Percentiles rank a stretch among this genome's conserved stretches.
These are phyloP conservation scores for Citrus maxima DNA, from an alignment of 345 rosid genomes.

Conservation along the genomic window DNA sequence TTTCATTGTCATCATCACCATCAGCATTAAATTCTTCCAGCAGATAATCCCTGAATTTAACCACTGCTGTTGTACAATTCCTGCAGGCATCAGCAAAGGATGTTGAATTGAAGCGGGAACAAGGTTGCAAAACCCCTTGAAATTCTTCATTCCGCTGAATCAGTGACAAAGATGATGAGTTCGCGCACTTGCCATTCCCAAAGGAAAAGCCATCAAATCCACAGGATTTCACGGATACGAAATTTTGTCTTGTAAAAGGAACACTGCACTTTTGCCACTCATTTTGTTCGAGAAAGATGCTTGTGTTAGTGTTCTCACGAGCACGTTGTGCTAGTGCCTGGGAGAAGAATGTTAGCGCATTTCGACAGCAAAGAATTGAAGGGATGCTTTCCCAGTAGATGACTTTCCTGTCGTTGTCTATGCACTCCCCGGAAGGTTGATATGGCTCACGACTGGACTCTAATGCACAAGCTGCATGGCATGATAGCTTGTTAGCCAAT, in stretches of 20 bases:
- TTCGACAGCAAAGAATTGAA: slow-evolving; percentile 45
- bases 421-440: slow-evolving; percentile 47
- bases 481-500: background rate
- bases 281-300: slow-evolving; percentile 29
- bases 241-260: slow-evolving; percentile 16
- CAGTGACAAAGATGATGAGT: slow-evolving; percentile 13
- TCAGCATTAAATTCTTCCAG: background rate
- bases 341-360: slow-evolving; percentile 41
- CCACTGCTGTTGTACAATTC: slow-evolving; percentile 27
- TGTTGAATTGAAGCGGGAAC: slow-evolving; percentile 30
- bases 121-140: slow-evolving; percentile 10
- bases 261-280: slow-evolving; percentile 33
- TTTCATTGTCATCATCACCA: slow-evolving; percentile 1
- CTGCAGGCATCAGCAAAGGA: slow-evolving; percentile 25
- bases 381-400: slow-evolving; percentile 27
- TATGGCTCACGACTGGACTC: slow-evolving; percentile 30
- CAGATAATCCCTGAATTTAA: background rate
- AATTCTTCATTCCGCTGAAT: slow-evolving; percentile 12
- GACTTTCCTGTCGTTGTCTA: slow-evolving; percentile 18
- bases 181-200: slow-evolving; percentile 30
- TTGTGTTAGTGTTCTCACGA: background rate
- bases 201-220: slow-evolving; percentile 32
- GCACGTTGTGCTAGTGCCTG: slow-evolving; percentile 35
- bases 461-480: slow-evolving; percentile 31
- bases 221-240: slow-evolving; percentile 26